A percentile compares a stretch with the other conserved stretches of the same genome.
phyloP scores from a whole-genome alignment of 768 basidiomycete genomes.

The Agrocybe praecox region DNA sequence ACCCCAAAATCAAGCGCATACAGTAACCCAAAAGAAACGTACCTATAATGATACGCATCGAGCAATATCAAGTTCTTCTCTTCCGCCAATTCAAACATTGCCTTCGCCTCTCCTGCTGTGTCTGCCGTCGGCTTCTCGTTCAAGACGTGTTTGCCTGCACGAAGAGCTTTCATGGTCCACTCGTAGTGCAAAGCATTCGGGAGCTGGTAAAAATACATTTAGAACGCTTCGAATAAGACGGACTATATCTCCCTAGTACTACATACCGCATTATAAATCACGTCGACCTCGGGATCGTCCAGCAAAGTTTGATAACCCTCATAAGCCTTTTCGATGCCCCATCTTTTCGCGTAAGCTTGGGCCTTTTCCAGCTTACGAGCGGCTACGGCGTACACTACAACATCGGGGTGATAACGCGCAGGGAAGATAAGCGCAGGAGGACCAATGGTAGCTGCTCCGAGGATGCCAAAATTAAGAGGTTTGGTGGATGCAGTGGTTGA shows the following conservation, averaged over 20 bases:
- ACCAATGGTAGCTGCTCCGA: conserved; percentile 57
- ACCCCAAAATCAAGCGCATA: not conserved
- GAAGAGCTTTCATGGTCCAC: conserved; percentile 67
- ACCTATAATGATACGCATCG: conserved; percentile 65
- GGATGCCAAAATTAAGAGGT: conserved; percentile 30
- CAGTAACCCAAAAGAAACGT: conserved; percentile 5
- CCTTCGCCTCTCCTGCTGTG: conserved; percentile 50
- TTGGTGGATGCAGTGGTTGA: not conserved
- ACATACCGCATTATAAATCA: conserved; percentile 57
- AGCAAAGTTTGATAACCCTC: conserved; percentile 55
- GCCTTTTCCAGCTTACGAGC: conserved; percentile 54
- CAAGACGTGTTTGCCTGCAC: conserved; percentile 64
- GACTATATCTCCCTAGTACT: not conserved
- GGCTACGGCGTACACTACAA: conserved; percentile 57
- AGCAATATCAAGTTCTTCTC: conserved; percentile 52
- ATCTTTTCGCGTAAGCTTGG: conserved; percentile 52
- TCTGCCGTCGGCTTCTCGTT: conserved; percentile 61
- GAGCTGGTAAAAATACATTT: conserved; percentile 31
- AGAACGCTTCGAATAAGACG: not conserved
- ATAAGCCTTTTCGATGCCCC: conserved; percentile 53
- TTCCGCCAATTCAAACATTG: conserved; percentile 54
- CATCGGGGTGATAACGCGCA: conserved; percentile 55
- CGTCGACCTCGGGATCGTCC: conserved; percentile 56
- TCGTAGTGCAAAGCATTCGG: conserved; percentile 67
- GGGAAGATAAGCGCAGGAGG: conserved; percentile 55